Evolutionary conservation across 139 green algal species (phyloP).

Genomic region (Prasinococcaceae sp.): DNA sequence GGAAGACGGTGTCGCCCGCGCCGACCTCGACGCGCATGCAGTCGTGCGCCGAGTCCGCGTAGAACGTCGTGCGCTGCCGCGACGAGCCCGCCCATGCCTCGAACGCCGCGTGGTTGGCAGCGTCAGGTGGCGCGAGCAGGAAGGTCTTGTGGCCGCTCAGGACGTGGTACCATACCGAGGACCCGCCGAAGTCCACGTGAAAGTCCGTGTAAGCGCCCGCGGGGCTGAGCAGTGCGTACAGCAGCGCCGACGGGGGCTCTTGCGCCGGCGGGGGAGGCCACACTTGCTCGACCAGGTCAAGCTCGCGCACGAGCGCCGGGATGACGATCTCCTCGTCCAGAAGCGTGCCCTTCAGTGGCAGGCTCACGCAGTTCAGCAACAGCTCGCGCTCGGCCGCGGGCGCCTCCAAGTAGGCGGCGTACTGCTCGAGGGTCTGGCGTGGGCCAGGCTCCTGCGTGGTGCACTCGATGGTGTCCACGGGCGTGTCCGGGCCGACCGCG

Average conservation of each 20-base stretch:
- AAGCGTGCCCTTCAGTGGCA: constrained; percentile 24
- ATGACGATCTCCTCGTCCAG: constrained; percentile 9
- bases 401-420: constrained; percentile 19
- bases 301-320: constrained; percentile 7
- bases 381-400: constrained; percentile 7
- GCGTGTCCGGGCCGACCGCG: not conserved
- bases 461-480: constrained; percentile 31
- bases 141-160: constrained; percentile 37
- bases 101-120: constrained; percentile 27
- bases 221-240: constrained; percentile 35
- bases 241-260: constrained; percentile 23
- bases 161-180: constrained; percentile 43
- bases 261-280: constrained; percentile 23
- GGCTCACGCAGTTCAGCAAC: constrained; percentile 38
- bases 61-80: no score
- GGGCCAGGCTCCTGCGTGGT: constrained; percentile 28
- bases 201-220: constrained; percentile 36
- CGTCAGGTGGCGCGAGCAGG: constrained; percentile 26
- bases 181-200: constrained; percentile 44
- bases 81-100: constrained; percentile 26
- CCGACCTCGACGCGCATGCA: constrained; percentile 21
- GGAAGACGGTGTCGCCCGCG: constrained; percentile 34
- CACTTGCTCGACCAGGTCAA: constrained; percentile 24
- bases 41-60: no score
- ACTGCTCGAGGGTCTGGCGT: constrained; percentile 19